These are phyloP conservation scores for Rhinocladiella mackenziei DNA, from an alignment of 2,329 filamentous ascomycete genomes.

Conservation along the genomic window DNA sequence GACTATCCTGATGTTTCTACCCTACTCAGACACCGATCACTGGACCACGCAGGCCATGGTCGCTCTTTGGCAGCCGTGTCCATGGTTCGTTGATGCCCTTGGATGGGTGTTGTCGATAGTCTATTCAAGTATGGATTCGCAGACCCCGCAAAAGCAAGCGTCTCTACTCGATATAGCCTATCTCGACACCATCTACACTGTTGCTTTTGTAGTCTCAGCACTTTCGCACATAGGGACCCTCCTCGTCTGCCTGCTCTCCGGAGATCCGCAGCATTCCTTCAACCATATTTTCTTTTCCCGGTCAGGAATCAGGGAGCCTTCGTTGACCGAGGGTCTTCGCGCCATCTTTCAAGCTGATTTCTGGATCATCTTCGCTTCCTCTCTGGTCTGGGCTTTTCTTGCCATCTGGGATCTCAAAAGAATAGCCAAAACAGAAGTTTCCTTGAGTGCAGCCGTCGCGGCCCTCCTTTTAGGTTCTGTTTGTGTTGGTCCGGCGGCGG, in stretches of 20 bases:
- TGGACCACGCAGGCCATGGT: constrained; percentile 25
- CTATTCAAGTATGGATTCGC: background rate
- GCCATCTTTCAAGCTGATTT: constrained; percentile 32
- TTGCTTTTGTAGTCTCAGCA: constrained; percentile 11
- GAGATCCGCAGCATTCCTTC: constrained; percentile 18
- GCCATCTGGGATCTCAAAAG: constrained; percentile 29
- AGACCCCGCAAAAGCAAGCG: background rate
- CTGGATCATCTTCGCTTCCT: constrained; percentile 24
- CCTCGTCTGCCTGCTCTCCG: constrained; percentile 8
- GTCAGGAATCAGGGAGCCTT: constrained; percentile 8
- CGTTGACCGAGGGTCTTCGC: constrained; percentile 26
- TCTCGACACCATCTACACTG: constrained; percentile 12
- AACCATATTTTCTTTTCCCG: constrained; percentile 21
- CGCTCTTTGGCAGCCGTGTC: constrained; percentile 30
- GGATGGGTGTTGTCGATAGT: constrained; percentile 18
- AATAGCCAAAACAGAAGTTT: constrained; percentile 21
- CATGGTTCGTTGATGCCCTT: constrained; percentile 27
- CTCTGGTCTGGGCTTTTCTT: constrained; percentile 25
- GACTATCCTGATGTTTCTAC: constrained; percentile 30
- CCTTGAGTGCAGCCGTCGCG: background rate
- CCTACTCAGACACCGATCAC: constrained; percentile 16
- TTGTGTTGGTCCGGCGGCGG: constrained; percentile 28
- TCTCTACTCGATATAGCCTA: constrained; percentile 8
- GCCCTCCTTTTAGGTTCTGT: constrained; percentile 17
- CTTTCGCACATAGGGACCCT: constrained; percentile 12